These are phyloP conservation scores for Hypoxylon trugodes DNA, from an alignment of 495 filamentous ascomycete genomes.

Conservation along the genomic window DNA sequence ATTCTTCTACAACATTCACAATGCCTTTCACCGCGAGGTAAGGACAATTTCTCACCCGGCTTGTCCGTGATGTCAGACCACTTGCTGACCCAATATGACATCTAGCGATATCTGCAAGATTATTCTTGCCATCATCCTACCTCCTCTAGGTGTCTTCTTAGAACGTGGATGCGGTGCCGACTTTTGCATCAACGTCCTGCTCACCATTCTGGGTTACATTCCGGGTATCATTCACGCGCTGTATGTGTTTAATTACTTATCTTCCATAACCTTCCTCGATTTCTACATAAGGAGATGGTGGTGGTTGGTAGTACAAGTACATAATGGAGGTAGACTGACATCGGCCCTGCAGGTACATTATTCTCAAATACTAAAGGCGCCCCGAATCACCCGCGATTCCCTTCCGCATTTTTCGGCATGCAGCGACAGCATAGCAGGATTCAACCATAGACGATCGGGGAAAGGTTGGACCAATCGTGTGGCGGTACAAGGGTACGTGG, in stretches of 20 bases:
- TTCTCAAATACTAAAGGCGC: constrained; percentile 55
- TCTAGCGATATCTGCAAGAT: constrained; percentile 87
- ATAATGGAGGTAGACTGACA: constrained; percentile 31
- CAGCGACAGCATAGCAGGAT: constrained; percentile 28
- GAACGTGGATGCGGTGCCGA: constrained; percentile 85
- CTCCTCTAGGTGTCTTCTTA: constrained; percentile 91
- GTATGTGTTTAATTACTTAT: constrained; percentile 49
- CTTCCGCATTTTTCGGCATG: constrained; percentile 18
- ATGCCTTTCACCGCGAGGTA: constrained; percentile 70
- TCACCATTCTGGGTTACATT: constrained; percentile 84
- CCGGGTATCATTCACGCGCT: constrained; percentile 79
- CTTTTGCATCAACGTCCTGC: constrained; percentile 84
- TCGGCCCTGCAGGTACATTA: constrained; percentile 51
- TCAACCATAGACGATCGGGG: constrained; percentile 20
- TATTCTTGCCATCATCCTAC: constrained; percentile 85
- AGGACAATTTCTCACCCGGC: constrained; percentile 17
- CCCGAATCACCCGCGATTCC: constrained; percentile 9
- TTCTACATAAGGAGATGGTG: too few species aligned
- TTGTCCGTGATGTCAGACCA: neutral
- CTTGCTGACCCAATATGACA: constrained; percentile 6
- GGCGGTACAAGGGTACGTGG: constrained; percentile 23
- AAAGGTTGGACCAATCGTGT: constrained; percentile 30
- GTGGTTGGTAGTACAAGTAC: too few species aligned
- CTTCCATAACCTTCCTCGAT: neutral
- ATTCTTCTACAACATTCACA: constrained; percentile 20